Conservation (phyloP, 2,329 filamentous ascomycete species). For the Colletotrichum simmondsii region DNA sequence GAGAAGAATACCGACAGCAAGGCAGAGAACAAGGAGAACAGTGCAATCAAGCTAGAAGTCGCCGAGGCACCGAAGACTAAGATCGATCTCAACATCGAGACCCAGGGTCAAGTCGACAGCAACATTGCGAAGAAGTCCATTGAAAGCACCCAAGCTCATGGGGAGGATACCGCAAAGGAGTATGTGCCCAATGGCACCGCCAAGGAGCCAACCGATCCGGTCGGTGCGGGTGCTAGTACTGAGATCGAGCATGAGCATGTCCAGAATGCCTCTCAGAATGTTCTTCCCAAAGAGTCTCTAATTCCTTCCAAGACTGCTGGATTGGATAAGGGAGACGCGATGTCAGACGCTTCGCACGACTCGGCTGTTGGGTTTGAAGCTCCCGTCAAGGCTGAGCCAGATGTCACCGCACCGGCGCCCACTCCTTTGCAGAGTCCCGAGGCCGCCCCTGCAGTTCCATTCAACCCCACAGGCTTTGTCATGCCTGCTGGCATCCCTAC, state of each 20-base stretch:
- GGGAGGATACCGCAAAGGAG: not conserved
- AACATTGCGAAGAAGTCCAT: not conserved
- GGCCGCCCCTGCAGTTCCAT: not conserved
- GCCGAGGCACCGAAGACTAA: no score
- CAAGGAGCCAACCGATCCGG: not conserved
- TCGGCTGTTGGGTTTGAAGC: not conserved
- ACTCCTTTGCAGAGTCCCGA: not conserved
- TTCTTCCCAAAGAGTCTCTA: not conserved
- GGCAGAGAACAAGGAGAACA: not conserved
- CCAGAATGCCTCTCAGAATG: not conserved
- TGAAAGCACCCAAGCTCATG: not conserved
- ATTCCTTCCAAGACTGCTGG: not conserved
- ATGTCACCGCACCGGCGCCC: not conserved
- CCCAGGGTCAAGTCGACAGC: not conserved
- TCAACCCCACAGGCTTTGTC: not conserved
- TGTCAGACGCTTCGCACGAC: not conserved
- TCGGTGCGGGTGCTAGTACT: not conserved
- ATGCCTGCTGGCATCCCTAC: not conserved
- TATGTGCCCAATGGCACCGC: no score
- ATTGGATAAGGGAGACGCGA: not conserved
- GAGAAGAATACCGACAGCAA: not conserved
- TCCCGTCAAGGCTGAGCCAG: not conserved
- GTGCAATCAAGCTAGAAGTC: not conserved
- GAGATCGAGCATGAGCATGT: not conserved
- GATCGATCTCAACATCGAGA: not conserved